Evolutionary conservation across 352 stramenopile genomes (phyloP), one percentile per base, ranked within the genome.

Genomic region (Globisporangium echinulatum): DNA sequence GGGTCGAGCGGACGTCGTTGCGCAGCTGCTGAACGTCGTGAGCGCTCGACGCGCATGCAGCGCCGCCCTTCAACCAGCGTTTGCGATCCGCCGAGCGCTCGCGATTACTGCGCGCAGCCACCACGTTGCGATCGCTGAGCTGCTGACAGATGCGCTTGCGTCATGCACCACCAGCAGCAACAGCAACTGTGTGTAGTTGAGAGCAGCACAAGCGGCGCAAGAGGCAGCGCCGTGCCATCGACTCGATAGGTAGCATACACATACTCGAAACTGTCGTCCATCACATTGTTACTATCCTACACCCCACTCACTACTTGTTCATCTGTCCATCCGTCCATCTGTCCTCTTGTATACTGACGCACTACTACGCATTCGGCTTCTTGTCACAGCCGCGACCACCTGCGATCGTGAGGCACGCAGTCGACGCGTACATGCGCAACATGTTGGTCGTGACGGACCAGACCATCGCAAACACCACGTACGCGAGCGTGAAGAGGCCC

Each of bases 361-460:
- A 14, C 37, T 10, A 40, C 25, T 5, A 15, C 13, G 19, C 25
- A 25, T 39, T 17, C 9, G 43, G 11, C 38, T 51, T 51, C 5
- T 59, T 52, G 11, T 61, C 43, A 54, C 64, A 67, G 19, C 63
- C 60, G 5, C 49, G 55, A 38, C 59, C 64, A 15, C 64, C 64
- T n/a, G 64, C 58, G 37, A 69, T 69, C 44, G 17, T 11, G 25
- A 69, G 58, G 37, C 63, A 69, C 17, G 48, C 59, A 4, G 70
- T 78, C 5, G 54, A 25, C n/a, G 61, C 53, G 58, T 69, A 67
- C 47, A 70, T 62, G 15, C 44, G 55, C 38, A 71, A 58, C n/a
- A 73, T 37, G 44, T 72, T 75, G 9, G 66, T 75, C 47, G 62
- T 70, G 47, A 72, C 59, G 3, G 66, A 70, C 62, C 63, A 72